Conservation (phyloP, 305 asterid genomes). For the Ilex paraguariensis region DNA sequence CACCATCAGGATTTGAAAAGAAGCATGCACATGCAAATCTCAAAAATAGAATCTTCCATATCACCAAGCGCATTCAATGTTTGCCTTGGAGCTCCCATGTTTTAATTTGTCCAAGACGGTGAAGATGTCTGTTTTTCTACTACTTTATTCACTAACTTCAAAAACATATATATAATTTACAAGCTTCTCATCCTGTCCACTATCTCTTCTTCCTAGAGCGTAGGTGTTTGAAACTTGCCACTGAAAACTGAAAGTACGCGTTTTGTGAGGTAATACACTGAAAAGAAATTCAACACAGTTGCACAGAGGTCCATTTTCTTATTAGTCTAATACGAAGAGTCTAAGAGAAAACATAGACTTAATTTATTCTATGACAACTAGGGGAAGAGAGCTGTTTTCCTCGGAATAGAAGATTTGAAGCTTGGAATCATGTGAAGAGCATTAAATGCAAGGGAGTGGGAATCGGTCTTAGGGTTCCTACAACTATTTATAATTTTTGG, state of each 20-base stretch:
- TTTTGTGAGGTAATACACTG: conserved; percentile 12
- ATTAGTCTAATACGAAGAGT: conserved; percentile 10
- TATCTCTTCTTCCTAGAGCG: conserved; percentile 45
- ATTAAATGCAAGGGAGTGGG: conserved; percentile 72
- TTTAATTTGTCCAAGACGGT: conserved; percentile 79
- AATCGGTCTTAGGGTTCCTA: conserved; percentile 46
- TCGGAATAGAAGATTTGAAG: conserved; percentile 73
- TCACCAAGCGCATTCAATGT: conserved; percentile 80
- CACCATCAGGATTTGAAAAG: conserved; percentile 42
- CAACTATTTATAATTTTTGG: conserved; percentile 33
- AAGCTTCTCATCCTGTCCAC: conserved; percentile 78
- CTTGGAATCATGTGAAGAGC: conserved; percentile 94
- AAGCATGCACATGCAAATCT: conserved; percentile 45
- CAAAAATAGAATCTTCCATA: conserved; percentile 89
- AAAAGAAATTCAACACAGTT: conserved; percentile 20
- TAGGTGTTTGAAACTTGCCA: conserved; percentile 43
- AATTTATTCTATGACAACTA: conserved; percentile 26
- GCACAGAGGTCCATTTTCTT: conserved; percentile 19
- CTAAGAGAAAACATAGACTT: conserved; percentile 9
- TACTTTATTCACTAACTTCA: conserved; percentile 44
- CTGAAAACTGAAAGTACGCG: conserved; percentile 16
- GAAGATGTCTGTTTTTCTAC: conserved; percentile 90
- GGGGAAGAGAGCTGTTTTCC: conserved; percentile 51
- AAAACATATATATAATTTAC: conserved; percentile 52
- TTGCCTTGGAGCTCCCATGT: conserved; percentile 72